Conservation (phyloP, 805 yeast genomes). For the Candida morakotiae region DNA sequence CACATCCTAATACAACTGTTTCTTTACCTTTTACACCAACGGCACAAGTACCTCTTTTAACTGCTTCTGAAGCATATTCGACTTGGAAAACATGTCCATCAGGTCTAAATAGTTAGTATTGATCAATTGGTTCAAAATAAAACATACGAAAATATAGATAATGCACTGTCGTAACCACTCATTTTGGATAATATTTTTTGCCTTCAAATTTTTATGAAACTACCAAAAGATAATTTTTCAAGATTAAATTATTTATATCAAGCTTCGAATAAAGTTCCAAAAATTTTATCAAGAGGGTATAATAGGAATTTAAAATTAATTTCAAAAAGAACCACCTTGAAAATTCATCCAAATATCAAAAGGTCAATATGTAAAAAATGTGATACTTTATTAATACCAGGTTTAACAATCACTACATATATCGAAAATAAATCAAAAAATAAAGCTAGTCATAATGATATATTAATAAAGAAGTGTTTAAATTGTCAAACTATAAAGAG, state of each 20-base stretch:
- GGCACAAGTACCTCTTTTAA: slow-evolving; percentile 96
- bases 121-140: background rate
- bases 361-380: slow-evolving; percentile 70
- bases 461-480: slow-evolving; percentile 45
- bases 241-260: slow-evolving; percentile 59
- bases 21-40: slow-evolving; percentile 92
- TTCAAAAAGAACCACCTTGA: slow-evolving; percentile 63
- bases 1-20: slow-evolving; percentile 92
- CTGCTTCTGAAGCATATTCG: slow-evolving; percentile 96
- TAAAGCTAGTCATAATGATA: slow-evolving; percentile 34
- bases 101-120: slow-evolving; percentile 56
- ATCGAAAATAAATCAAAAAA: slow-evolving; percentile 41
- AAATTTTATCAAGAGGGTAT: slow-evolving; percentile 52
- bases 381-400: slow-evolving; percentile 47
- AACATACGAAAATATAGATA: slow-evolving; percentile 90
- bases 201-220: slow-evolving; percentile 12
- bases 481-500: slow-evolving; percentile 51
- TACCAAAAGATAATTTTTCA: slow-evolving; percentile 56
- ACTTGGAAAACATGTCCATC: slow-evolving; percentile 99
- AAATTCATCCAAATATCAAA: slow-evolving; percentile 62
- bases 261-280: slow-evolving; percentile 41
- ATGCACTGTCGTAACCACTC: slow-evolving; percentile 99
- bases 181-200: slow-evolving; percentile 31
- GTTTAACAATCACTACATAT: slow-evolving; percentile 33
- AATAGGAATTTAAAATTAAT: slow-evolving; percentile 54